phyloP scores from a whole-genome alignment of 768 basidiomycete genomes.

The Paxillus involutus region DNA sequence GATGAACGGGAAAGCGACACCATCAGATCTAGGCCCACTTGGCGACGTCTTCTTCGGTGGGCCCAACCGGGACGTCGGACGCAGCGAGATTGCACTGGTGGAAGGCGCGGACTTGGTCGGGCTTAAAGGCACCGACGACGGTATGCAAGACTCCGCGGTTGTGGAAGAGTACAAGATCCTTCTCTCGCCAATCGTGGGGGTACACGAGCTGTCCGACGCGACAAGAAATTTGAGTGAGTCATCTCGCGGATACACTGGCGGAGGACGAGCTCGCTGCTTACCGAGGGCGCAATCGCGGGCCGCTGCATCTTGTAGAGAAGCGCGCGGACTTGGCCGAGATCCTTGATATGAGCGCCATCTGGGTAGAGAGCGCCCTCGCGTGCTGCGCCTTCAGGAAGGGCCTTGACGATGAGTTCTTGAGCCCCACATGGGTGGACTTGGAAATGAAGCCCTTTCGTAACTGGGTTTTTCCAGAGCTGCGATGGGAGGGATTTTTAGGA shows the following conservation, averaged over 20 bases:
- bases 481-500: not conserved
- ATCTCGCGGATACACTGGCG: not conserved
- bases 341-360: conserved; percentile 74
- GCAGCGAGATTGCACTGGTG: conserved; percentile 62
- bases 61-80: conserved; percentile 48
- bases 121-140: conserved; percentile 64
- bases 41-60: conserved; percentile 43
- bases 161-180: conserved; percentile 69
- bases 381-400: conserved; percentile 61
- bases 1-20: not conserved
- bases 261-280: conserved; percentile 21
- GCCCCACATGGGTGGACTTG: conserved; percentile 87
- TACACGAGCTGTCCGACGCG: conserved; percentile 61
- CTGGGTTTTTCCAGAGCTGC: conserved; percentile 91
- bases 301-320: conserved; percentile 85
- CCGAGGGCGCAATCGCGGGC: conserved; percentile 81
- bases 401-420: conserved; percentile 65
- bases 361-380: conserved; percentile 75
- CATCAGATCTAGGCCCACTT: conserved; percentile 37
- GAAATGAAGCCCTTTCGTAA: conserved; percentile 79
- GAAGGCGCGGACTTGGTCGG: conserved; percentile 48
- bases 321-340: conserved; percentile 69
- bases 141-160: conserved; percentile 69
- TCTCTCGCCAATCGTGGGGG: conserved; percentile 81
- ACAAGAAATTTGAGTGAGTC: not conserved